These are phyloP conservation scores for Caryopteris hybrid DNA, from an alignment of 305 asterid species.

Conservation along the genomic window DNA sequence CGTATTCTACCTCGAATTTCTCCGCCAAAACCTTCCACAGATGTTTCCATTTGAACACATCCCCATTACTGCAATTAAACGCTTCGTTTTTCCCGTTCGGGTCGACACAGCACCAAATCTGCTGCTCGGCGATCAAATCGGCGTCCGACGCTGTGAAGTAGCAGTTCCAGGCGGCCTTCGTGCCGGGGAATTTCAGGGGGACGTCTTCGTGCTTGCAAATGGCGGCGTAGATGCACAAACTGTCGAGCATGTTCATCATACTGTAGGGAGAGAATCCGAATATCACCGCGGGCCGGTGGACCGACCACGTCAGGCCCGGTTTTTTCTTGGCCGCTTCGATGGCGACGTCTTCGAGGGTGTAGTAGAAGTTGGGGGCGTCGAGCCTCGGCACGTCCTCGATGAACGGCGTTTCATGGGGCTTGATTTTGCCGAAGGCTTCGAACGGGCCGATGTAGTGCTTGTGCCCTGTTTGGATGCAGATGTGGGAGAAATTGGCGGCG, in stretches of 20 bases:
- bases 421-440: conserved; percentile 34
- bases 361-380: conserved; percentile 40
- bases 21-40: conserved; percentile 56
- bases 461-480: conserved; percentile 56
- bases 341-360: conserved; percentile 48
- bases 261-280: conserved; percentile 60
- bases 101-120: conserved; percentile 60
- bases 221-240: conserved; percentile 48
- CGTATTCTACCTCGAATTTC: conserved; percentile 37
- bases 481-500: conserved; percentile 35
- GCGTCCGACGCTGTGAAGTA: conserved; percentile 49
- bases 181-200: conserved; percentile 48
- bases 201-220: conserved; percentile 51
- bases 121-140: conserved; percentile 62
- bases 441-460: conserved; percentile 63
- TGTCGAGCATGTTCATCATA: conserved; percentile 49
- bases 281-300: conserved; percentile 51
- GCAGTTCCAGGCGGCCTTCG: conserved; percentile 56
- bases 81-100: conserved; percentile 54
- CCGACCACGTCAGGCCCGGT: conserved; percentile 51
- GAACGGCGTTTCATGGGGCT: conserved; percentile 48
- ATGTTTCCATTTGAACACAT: conserved; percentile 60
- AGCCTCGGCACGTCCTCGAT: conserved; percentile 50
- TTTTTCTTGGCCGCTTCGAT: conserved; percentile 28
- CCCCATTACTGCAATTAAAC: conserved; percentile 58